Base-by-base conservation (phyloP, 2,329 filamentous ascomycete species). In the Didymella pomorum region DNA sequence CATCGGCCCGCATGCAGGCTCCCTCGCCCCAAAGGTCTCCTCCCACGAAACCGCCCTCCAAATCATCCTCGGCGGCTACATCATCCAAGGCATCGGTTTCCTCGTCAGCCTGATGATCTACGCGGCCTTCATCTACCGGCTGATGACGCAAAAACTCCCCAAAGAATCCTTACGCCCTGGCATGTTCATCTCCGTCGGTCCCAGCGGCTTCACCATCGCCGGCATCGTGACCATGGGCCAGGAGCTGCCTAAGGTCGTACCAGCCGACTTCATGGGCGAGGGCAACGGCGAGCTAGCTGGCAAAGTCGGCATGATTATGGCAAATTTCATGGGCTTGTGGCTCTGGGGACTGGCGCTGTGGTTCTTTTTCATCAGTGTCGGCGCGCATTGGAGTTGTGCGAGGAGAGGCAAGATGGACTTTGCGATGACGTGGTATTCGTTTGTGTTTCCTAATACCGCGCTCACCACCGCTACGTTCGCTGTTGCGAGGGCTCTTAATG, bases 71-170 rank as follows among this genome's bases (percentile, higher is more conserved):
- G 84, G 84, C 6, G 86, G 85, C 11, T 83, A 82, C 56, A 81
- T 85, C 3, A 82, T 88, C 33, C 86, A 89, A 72, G 86, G 86
- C n/a, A 84, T 87, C 47, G 86, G 86, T 1, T 88, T 88, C 68
- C 73, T 88, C 63, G 83, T 89, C 42, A 84, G 83, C 0, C 83
- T 94, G 58, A 93, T 93, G 88, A 90, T 96, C 25, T 93, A 92
- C 62, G 86, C 89, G 1, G 90, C 92, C 48, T 95, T 93, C 71
- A 86, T 96, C 48, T 95, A 95, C 73, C 86, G 92, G 28, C 83
- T 96, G 26, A 95, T 95, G 91, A 94, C 91, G 0, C 90, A 94
- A 70, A 95, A 95, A 69, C 81, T 96, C 0, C 92, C 92, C 0
- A 83, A 86, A 53, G 91, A 94, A 70, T 87, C 84, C 41, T 83